Conservation (phyloP, 169 alveolate genomes). For the Eimeria sp. region DNA sequence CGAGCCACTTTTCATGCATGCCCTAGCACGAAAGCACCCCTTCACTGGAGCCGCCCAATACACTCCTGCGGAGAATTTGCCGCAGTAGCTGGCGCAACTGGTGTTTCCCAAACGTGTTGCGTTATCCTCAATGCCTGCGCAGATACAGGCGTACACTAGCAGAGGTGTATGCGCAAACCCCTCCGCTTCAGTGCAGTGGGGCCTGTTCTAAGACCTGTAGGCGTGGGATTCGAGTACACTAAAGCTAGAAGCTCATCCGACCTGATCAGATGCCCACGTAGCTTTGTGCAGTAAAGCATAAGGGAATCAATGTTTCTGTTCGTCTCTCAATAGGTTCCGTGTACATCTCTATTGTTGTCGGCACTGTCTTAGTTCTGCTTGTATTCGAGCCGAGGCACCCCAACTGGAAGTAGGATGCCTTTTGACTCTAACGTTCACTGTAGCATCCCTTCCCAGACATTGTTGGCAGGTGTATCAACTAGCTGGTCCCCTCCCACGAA, state of each 20-base stretch:
- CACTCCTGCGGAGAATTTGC: neutral
- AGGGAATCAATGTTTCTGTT: neutral
- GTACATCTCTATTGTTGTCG: neutral
- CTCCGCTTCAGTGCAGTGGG: neutral
- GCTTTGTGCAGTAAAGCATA: neutral
- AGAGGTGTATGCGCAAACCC: neutral
- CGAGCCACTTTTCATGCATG: neutral
- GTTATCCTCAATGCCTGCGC: neutral
- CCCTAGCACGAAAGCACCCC: neutral
- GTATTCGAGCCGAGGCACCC: neutral
- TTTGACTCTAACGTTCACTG: neutral
- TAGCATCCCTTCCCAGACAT: too few relatives aligned
- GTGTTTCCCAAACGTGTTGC: neutral
- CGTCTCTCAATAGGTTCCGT: neutral
- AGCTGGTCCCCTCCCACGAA: neutral
- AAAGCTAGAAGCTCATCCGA: neutral
- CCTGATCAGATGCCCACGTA: neutral
- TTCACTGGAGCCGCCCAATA: neutral
- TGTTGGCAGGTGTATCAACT: neutral
- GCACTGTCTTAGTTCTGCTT: neutral
- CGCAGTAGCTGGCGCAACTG: neutral
- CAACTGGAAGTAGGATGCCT: neutral
- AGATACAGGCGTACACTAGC: neutral
- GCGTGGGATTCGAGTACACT: neutral
- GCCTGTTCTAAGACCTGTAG: neutral